These are phyloP conservation scores for Apiotrichum montevideense DNA, from an alignment of 1,284 basidiomycete genomes.

Conservation along the genomic window DNA sequence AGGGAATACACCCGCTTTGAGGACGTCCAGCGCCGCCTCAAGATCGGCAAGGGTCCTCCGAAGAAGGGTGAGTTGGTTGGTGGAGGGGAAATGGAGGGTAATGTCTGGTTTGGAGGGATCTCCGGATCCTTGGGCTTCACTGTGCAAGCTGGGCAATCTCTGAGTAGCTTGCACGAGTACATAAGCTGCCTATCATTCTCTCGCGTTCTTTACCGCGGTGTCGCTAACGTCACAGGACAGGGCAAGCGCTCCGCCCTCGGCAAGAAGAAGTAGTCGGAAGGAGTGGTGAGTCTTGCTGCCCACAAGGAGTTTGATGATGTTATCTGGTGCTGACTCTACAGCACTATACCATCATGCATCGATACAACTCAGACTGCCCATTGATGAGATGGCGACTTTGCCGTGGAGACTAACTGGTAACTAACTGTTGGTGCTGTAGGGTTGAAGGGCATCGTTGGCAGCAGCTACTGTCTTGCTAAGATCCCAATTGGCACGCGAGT, in stretches of 20 bases:
- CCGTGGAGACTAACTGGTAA: too few species aligned
- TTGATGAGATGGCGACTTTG: background rate
- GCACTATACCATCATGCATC: conserved; percentile 11
- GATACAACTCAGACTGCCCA: background rate
- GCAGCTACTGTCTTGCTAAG: too few species aligned
- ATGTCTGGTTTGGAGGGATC: background rate
- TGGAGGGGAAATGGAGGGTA: background rate
- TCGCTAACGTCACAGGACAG: conserved; percentile 4
- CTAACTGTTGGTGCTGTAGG: too few species aligned
- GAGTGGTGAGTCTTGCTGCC: background rate
- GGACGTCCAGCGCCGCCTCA: conserved; percentile 27
- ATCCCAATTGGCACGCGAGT: too few species aligned
- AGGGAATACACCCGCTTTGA: conserved; percentile 27
- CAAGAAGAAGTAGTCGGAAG: conserved; percentile 13
- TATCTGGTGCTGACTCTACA: background rate
- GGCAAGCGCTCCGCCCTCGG: conserved; percentile 10
- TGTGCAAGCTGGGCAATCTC: too few species aligned
- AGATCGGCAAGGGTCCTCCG: conserved; percentile 37
- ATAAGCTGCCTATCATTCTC: background rate
- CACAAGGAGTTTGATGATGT: background rate
- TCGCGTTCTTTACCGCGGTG: too few species aligned
- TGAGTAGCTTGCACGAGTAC: too few species aligned
- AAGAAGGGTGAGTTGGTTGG: conserved; percentile 43
- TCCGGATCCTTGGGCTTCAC: too few species aligned
- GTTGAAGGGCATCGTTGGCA: too few species aligned